Evolutionary conservation across 306 rosid species (phyloP).

Genomic region (Sechiopsis laciniata): DNA sequence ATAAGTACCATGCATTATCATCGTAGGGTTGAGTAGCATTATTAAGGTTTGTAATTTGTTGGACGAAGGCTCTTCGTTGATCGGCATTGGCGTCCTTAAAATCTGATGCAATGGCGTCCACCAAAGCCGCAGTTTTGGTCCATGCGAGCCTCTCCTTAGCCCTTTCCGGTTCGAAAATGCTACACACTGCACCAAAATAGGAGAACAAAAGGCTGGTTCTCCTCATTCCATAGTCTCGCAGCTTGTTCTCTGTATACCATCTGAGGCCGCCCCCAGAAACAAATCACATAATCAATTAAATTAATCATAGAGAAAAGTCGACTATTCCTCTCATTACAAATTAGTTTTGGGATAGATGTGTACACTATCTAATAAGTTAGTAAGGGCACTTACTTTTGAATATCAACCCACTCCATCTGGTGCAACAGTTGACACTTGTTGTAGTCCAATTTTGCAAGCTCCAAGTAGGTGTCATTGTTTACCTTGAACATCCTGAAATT

Average conservation of each 20-base stretch:
- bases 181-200: conserved; percentile 66
- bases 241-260: conserved; percentile 64
- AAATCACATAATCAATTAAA: background rate
- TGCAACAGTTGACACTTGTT: conserved; percentile 71
- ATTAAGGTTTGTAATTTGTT: conserved; percentile 30
- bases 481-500: conserved; percentile 63
- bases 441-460: conserved; percentile 85
- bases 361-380: no score
- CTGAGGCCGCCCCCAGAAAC: conserved; percentile 23
- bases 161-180: conserved; percentile 67
- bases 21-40: background rate
- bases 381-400: conserved; percentile 44
- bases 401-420: conserved; percentile 59
- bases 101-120: conserved; percentile 44
- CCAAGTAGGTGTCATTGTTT: conserved; percentile 60
- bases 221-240: conserved; percentile 57
- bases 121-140: conserved; percentile 53
- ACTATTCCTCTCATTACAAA: no score
- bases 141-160: conserved; percentile 68
- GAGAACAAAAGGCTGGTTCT: conserved; percentile 47
- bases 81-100: conserved; percentile 23
- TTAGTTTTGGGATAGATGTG: no score
- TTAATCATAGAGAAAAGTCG: no score
- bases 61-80: conserved; percentile 40
- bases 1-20: background rate